These are phyloP conservation scores for Phytophthora boehmeriae DNA, from an alignment of 352 stramenopile genomes.

Conservation along the genomic window DNA sequence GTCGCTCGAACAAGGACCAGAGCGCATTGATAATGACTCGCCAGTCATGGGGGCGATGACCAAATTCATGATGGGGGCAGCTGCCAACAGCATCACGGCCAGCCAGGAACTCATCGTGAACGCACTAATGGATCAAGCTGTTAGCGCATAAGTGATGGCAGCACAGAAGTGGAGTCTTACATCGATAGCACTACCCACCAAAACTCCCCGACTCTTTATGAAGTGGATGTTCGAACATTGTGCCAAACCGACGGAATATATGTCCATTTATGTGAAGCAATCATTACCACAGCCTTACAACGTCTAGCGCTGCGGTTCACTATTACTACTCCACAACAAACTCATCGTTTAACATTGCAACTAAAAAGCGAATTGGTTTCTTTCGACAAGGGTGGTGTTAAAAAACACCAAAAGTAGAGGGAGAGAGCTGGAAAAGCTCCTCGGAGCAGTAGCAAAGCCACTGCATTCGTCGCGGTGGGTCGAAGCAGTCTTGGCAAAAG, in stretches of 20 bases:
- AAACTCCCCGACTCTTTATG: too few relatives aligned
- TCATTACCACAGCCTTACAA: too few relatives aligned
- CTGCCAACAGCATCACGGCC: conserved; percentile 37
- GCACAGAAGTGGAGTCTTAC: not conserved
- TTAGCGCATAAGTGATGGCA: conserved; percentile 18
- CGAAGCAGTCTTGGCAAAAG: not conserved
- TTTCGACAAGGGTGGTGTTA: conserved; percentile 46
- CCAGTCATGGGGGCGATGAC: conserved; percentile 40
- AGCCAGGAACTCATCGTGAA: conserved; percentile 48
- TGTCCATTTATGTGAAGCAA: too few relatives aligned
- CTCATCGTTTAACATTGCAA: too few relatives aligned
- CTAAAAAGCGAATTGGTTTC: conserved; percentile 12
- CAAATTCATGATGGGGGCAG: conserved; percentile 46
- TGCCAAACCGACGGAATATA: too few relatives aligned
- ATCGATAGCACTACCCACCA: too few relatives aligned
- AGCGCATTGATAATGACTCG: conserved; percentile 32
- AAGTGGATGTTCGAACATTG: too few relatives aligned
- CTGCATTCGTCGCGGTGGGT: conserved; percentile 2
- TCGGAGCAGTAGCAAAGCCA: conserved; percentile 8
- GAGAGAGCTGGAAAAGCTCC: conserved; percentile 1
- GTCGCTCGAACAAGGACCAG: conserved; percentile 35
- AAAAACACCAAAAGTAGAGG: conserved; percentile 48
- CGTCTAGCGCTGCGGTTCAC: too few relatives aligned
- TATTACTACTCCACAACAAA: too few relatives aligned
- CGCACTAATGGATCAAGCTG: conserved; percentile 34